Evolutionary conservation across 2,329 filamentous ascomycete species (phyloP).

Genomic region (Talaromyces sp.): DNA sequence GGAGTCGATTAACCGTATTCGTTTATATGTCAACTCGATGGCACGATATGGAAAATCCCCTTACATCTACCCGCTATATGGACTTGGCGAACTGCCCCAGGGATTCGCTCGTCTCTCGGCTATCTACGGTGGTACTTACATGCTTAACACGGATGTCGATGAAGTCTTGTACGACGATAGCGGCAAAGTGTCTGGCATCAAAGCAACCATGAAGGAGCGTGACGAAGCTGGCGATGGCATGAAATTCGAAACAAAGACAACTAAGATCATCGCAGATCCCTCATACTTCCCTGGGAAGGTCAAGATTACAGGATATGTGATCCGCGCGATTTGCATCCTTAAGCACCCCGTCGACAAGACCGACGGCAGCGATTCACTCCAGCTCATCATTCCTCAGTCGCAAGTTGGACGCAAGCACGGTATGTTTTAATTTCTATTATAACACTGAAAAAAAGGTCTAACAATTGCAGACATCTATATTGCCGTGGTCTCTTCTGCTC

Average conservation of each 20-base stretch:
- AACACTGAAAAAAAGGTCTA: not conserved
- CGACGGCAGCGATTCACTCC: constrained; percentile 79
- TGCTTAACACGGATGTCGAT: constrained; percentile 93
- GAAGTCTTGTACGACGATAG: constrained; percentile 75
- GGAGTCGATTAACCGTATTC: constrained; percentile 85
- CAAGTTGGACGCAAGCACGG: constrained; percentile 96
- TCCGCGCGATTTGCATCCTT: constrained; percentile 95
- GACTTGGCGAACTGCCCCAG: constrained; percentile 92
- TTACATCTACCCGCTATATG: constrained; percentile 98
- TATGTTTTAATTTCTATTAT: constrained; percentile 31
- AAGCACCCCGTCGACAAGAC: constrained; percentile 92
- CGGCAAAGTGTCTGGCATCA: constrained; percentile 87
- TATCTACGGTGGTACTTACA: constrained; percentile 98
- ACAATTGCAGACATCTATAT: constrained; percentile 78
- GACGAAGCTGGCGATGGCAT: constrained; percentile 69
- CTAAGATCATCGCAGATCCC: constrained; percentile 92
- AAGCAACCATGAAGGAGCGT: constrained; percentile 89
- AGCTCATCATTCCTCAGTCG: constrained; percentile 96
- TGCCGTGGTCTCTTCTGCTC: constrained; percentile 87
- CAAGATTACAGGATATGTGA: constrained; percentile 78
- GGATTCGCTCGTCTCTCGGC: constrained; percentile 95
- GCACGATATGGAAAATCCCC: constrained; percentile 96
- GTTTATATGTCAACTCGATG: constrained; percentile 95
- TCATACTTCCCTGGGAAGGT: constrained; percentile 93
- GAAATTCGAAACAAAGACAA: constrained; percentile 93